phyloP scores from a whole-genome alignment of 495 filamentous ascomycete species.

The Penicillium canariense region DNA sequence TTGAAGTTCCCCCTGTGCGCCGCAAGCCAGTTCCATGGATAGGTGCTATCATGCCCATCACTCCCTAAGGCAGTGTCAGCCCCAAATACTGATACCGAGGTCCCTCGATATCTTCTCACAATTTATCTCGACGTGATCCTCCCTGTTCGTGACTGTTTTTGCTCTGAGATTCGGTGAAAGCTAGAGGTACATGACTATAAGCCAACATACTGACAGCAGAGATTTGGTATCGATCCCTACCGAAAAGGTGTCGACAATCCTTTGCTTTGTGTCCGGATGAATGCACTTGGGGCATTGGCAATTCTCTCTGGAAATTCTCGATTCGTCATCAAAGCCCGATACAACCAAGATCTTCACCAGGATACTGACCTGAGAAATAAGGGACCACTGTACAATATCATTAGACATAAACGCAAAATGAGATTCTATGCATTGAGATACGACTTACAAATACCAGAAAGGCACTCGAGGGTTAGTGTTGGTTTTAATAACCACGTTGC shows the following conservation, averaged over 20 bases:
- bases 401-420: background rate
- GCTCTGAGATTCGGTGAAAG: slow-evolving; percentile 53
- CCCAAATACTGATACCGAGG: background rate
- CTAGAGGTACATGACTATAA: slow-evolving; percentile 20
- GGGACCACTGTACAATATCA: slow-evolving; percentile 9
- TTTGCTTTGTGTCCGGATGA: slow-evolving; percentile 74
- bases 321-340: background rate
- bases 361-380: slow-evolving; percentile 24
- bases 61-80: slow-evolving; percentile 33
- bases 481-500: background rate
- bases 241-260: slow-evolving; percentile 67
- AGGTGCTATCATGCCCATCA: slow-evolving; percentile 54
- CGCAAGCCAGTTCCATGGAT: slow-evolving; percentile 51
- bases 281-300: slow-evolving; percentile 74
- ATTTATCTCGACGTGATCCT: slow-evolving; percentile 21
- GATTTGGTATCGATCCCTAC: slow-evolving; percentile 38
- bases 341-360: background rate
- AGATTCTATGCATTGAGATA: background rate
- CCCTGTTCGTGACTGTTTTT: background rate
- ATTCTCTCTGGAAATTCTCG: slow-evolving; percentile 61
- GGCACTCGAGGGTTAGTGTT: background rate
- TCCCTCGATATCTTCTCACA: slow-evolving; percentile 22
- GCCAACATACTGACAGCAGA: background rate
- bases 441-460: slow-evolving; percentile 8
- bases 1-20: slow-evolving; percentile 12